Base-by-base conservation (phyloP, 225 moss, liverwort and hornwort genomes). In the Antitrichia curtipendula region DNA sequence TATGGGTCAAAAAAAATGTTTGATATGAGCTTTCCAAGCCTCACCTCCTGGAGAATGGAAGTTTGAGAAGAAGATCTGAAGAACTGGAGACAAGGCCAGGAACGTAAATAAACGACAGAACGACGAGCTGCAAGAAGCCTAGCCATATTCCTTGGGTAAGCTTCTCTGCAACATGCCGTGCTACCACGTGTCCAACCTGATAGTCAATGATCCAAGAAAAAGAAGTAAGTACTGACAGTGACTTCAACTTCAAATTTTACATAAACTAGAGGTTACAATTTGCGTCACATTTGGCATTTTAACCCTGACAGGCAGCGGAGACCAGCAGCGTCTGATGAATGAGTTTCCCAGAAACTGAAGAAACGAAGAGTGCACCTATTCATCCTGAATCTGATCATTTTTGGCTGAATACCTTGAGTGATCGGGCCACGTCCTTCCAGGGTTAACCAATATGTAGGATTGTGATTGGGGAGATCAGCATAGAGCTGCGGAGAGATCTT, bases 181-280 rank as follows among this genome's bases (percentile, higher is more conserved):
- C 99, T 65, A 99, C 99, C 78, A 97, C 99, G 88, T 99, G 99
- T 69, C 97, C 98, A 80, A 99, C 90, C 98, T 99, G 95, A 78
- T 85, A 56, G 64, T 17, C 60, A 79, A 71, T 8, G 28, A 84
- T 27, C 40, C 75, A 83, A 59, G 54, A 14, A 64, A 41, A 43
- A 21, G 31, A 41, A 2, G 50, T 40, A 32, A 61, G 65, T 24
- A 24, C 63, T 34, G 47, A 22, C 70, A 50, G 17, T 38, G 76
- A 62, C 52, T 89, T 69, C 31, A 52, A 69, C 68, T 66, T 43
- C 85, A 81, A 81, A 28, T 54, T 18, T n/a, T 57, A 70, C 72
- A 54, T 41, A 32, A 59, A 13, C 14, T 50, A 40, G 36, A 78
- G 56, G 61, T 13, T 74, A 84, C 27, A 41, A 45, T 45, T 45